Conservation (phyloP, 208 protist species). For the Leishmania braziliensis region DNA sequence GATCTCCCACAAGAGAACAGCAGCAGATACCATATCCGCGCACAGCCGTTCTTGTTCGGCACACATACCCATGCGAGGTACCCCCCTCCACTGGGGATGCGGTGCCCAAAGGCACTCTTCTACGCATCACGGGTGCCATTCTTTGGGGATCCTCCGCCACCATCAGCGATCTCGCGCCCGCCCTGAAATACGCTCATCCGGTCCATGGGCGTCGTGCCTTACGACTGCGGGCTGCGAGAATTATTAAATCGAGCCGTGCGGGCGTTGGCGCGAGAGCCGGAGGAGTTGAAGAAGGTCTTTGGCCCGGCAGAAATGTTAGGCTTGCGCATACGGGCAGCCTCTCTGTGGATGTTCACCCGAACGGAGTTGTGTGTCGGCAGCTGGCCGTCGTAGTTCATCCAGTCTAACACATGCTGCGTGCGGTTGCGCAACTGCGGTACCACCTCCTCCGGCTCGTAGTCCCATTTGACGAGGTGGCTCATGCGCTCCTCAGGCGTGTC, state of each 20-base stretch:
- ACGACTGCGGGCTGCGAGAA: constrained; percentile 6
- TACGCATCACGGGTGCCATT: neutral
- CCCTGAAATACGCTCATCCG: neutral
- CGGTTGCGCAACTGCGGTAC: constrained; percentile 55
- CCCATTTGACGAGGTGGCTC: constrained; percentile 86
- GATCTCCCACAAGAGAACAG: neutral
- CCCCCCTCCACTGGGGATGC: neutral
- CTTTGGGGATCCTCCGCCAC: neutral
- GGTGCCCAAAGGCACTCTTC: neutral
- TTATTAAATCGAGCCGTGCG: constrained; percentile 64
- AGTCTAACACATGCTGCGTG: constrained; percentile 76
- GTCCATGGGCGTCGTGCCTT: neutral
- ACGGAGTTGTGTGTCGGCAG: constrained; percentile 82
- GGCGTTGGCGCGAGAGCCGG: constrained; percentile 79
- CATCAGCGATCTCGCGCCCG: neutral
- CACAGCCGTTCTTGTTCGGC: neutral
- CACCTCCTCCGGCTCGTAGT: constrained; percentile 69
- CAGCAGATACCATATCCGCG: neutral
- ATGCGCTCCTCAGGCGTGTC: constrained; percentile 88
- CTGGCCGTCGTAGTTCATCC: constrained; percentile 89
- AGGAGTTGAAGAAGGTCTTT: constrained; percentile 85
- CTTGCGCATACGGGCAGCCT: constrained; percentile 61
- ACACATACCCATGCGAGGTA: neutral
- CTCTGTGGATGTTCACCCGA: constrained; percentile 70
- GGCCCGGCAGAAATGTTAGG: constrained; percentile 53